Base-by-base conservation (phyloP, 148 eudicot genomes). In the Beta vulgaris region DNA sequence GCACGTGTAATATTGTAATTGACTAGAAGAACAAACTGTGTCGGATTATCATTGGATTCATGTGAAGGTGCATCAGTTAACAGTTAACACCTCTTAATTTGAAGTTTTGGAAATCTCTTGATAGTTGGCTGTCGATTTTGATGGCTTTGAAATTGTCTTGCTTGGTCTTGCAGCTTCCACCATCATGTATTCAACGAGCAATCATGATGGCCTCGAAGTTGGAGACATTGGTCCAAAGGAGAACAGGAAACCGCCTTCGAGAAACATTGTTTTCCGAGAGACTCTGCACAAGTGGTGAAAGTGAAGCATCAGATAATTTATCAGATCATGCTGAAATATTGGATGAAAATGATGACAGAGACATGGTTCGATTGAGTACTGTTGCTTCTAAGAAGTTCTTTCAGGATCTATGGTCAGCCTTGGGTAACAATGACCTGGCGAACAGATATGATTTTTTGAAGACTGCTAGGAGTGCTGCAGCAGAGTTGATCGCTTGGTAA, bases 151-250 rank as follows among this genome's bases (percentile, higher is more conserved):
- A 68, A 49, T 21, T 71, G 57, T 29, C 23, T 49, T 46, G 36
- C 35, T 32, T 35, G 28, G 39, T 76, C 13, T 76, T 84, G 80
- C 88, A 94, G 98, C 79, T 95, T 43, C 98, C 98, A 36, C 55
- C 81, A 29, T 84, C 89, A 29, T 92, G 97, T 75, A 86, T 92
- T 74, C 62, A 69, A 32, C 88, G 82, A 77, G 99, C 90, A 72
- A 84, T 81, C 16, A 76, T 32, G 53, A 90, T 95, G 97, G 91
- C 98, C 57, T 81, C 85, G 18, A 86, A 86, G 82, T 77, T 95
- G 69, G 97, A 92, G 79, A 71, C 57, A 51, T 86, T 85, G 78
- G 80, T 91, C 77, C 85, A 86, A 76, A 55, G 75, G 85, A 86
- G 85, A 70, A 74, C 55, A 32, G 75, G 69, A 76, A 74, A 66